phyloP scores from a whole-genome alignment of 192 early-diverging fungal genomes.

The Backusella macrospora region DNA sequence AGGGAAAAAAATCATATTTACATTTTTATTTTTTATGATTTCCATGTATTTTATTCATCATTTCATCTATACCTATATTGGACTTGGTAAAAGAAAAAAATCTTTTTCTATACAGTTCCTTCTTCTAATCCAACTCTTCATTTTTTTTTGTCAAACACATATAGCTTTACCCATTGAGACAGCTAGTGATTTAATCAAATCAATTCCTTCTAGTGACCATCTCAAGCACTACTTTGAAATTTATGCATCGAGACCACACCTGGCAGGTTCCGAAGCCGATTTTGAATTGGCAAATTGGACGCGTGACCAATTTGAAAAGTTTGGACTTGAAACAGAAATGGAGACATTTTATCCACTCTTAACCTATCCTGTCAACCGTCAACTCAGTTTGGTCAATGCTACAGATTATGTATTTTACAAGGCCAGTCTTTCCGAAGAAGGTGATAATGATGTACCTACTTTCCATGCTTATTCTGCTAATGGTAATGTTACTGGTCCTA shows the following conservation, averaged over 20 bases:
- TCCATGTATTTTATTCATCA: constrained; percentile 15
- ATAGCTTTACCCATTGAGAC: constrained; percentile 25
- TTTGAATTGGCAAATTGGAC: constrained; percentile 52
- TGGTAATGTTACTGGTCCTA: constrained; percentile 60
- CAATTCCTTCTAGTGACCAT: constrained; percentile 41
- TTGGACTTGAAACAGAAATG: constrained; percentile 55
- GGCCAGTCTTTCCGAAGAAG: constrained; percentile 56
- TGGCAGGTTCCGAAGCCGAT: constrained; percentile 55
- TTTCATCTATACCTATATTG: constrained; percentile 7
- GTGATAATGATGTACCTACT: constrained; percentile 51
- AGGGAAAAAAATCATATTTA: neutral
- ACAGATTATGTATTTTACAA: constrained; percentile 44
- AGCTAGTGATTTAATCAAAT: constrained; percentile 42
- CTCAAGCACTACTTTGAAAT: constrained; percentile 48
- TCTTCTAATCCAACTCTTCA: neutral
- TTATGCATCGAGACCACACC: constrained; percentile 55
- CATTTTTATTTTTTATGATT: constrained; percentile 11
- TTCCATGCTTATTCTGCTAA: constrained; percentile 64
- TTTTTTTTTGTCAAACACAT: neutral
- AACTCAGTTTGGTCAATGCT: constrained; percentile 51
- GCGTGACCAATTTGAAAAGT: constrained; percentile 45
- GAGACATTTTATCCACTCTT: constrained; percentile 62
- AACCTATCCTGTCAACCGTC: constrained; percentile 51
- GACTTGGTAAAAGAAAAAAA: neutral
- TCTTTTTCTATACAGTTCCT: neutral